Conservation (phyloP, 2,329 filamentous ascomycete genomes). For the Gnomoniopsis smithogilvyi region DNA sequence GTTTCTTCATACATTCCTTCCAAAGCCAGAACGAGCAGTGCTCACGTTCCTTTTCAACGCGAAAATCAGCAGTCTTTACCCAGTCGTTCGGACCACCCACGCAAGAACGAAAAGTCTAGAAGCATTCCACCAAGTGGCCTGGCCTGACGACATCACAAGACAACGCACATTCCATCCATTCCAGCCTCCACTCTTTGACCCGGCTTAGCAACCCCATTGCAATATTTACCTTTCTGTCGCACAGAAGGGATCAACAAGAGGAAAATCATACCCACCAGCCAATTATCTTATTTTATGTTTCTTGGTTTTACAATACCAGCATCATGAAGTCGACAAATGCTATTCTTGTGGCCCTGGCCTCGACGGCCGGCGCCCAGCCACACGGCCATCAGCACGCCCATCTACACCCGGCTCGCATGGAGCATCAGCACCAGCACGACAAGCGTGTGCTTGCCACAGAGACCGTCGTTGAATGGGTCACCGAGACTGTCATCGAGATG, state of each 20-base stretch:
- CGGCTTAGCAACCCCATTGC: constrained; percentile 8
- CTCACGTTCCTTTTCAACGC: constrained; percentile 14
- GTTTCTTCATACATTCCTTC: constrained; percentile 15
- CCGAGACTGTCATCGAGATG: constrained; percentile 46
- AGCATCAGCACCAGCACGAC: constrained; percentile 36
- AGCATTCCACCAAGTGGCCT: neutral
- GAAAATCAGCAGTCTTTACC: neutral
- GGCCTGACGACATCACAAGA: neutral
- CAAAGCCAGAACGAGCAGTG: constrained; percentile 13
- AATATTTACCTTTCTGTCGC: constrained; percentile 1
- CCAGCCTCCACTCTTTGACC: neutral
- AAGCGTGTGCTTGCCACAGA: constrained; percentile 44
- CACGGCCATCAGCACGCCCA: constrained; percentile 34
- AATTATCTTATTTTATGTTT: constrained; percentile 14
- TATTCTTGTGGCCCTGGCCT: constrained; percentile 40
- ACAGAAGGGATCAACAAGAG: neutral
- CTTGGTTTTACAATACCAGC: constrained; percentile 12
- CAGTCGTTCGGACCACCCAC: neutral
- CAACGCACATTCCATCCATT: constrained; percentile 6
- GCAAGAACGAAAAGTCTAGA: neutral
- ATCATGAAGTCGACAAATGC: constrained; percentile 42
- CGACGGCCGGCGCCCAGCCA: constrained; percentile 49
- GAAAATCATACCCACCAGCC: constrained; percentile 2
- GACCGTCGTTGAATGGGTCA: constrained; percentile 47
- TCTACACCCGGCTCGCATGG: constrained; percentile 26